A percentile compares a stretch with the other conserved stretches of the same genome.
Evolutionary conservation across 345 rosid species (phyloP).

Genomic region (Eucalyptus grandis): DNA sequence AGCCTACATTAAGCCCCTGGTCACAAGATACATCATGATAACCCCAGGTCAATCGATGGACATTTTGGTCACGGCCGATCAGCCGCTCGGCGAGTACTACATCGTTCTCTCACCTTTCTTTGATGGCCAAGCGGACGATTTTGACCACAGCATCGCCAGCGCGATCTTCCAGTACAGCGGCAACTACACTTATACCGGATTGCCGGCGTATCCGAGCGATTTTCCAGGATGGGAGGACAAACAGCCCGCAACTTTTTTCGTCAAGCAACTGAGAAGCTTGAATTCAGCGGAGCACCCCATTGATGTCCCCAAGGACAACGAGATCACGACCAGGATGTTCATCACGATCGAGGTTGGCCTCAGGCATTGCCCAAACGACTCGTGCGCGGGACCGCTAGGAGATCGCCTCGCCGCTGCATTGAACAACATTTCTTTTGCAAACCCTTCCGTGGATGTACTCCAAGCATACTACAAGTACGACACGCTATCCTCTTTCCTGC

Average conservation of each 20-base stretch:
- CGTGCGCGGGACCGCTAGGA: conserved; percentile 22
- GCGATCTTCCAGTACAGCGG: conserved; percentile 27
- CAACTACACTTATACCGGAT: neutral
- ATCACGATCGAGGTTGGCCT: neutral
- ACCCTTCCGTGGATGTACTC: conserved; percentile 11
- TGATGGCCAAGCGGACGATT: neutral
- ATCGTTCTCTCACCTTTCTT: conserved; percentile 3
- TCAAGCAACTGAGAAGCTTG: neutral
- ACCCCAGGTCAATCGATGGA: conserved; percentile 25
- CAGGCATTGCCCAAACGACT: neutral
- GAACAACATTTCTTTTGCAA: conserved; percentile 23
- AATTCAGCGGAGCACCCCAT: conserved; percentile 2
- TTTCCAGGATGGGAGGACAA: conserved; percentile 1
- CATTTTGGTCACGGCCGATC: conserved; percentile 8
- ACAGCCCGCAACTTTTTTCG: neutral
- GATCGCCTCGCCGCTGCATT: conserved; percentile 24
- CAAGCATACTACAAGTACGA: conserved; percentile 30
- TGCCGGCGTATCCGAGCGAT: neutral
- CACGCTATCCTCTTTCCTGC: neutral
- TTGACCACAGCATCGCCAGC: conserved; percentile 10
- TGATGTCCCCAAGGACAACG: conserved; percentile 4
- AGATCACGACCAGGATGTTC: neutral
- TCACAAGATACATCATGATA: conserved; percentile 1
- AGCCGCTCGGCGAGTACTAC: conserved; percentile 5
- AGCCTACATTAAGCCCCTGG: conserved; percentile 9